Percentiles rank a stretch among this genome's conserved stretches.
Evolutionary conservation across 2,329 filamentous ascomycete genomes (phyloP).

Genomic region (Sclerotinia spermophila): DNA sequence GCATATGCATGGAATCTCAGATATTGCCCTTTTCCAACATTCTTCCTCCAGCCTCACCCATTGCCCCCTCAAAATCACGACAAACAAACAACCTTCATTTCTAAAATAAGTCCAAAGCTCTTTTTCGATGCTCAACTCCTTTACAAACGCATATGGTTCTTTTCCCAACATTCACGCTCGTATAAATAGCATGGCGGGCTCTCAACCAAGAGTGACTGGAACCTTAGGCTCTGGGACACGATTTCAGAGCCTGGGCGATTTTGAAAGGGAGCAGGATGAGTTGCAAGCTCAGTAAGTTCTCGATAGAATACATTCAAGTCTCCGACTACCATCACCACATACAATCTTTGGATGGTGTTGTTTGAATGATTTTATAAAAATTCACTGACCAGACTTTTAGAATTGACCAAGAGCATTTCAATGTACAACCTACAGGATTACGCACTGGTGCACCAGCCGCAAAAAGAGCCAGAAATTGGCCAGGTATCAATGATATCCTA

Average conservation of each 20-base stretch:
- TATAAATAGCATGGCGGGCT: neutral
- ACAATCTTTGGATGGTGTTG: neutral
- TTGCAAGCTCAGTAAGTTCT: slow-evolving; percentile 10
- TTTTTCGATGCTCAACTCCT: neutral
- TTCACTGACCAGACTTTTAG: neutral
- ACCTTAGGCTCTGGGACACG: neutral
- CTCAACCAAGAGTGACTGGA: neutral
- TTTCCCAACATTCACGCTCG: neutral
- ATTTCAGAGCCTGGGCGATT: slow-evolving; percentile 8
- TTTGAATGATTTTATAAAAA: neutral
- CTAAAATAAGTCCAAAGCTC: neutral
- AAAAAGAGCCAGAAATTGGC: slow-evolving; percentile 22
- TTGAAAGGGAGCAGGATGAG: slow-evolving; percentile 8
- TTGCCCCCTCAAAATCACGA: neutral
- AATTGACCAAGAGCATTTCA: neutral
- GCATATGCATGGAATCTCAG: neutral
- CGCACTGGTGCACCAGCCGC: neutral
- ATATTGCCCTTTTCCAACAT: neutral
- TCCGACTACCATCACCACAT: too few species aligned
- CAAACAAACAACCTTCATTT: neutral
- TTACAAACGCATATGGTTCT: neutral
- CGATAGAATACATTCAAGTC: neutral
- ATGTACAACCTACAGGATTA: neutral
- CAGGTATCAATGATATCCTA: slow-evolving; percentile 18
- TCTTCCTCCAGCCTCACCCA: neutral